Evolutionary conservation across 768 basidiomycete species (phyloP).

Genomic region (Mrakia hoshinonis): DNA sequence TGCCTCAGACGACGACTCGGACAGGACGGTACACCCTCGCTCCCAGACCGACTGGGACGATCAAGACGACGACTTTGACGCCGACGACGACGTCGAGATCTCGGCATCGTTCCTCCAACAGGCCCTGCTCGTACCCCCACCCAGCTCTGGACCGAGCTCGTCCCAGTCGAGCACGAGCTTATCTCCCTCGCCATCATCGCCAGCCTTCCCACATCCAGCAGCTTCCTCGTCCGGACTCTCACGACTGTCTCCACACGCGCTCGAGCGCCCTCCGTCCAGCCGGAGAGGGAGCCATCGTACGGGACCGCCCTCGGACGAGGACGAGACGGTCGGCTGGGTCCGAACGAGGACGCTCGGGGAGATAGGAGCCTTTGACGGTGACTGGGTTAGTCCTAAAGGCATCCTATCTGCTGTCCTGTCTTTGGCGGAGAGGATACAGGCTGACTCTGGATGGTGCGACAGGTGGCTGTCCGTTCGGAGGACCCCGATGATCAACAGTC

Average conservation of each 20-base stretch:
- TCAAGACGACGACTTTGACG: slow-evolving; percentile 5
- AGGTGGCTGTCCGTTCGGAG: slow-evolving; percentile 16
- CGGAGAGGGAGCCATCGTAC: not conserved
- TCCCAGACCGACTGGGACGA: not conserved
- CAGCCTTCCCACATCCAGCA: not conserved
- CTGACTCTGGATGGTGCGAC: not conserved
- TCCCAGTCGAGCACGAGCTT: not conserved
- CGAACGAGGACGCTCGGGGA: slow-evolving; percentile 56
- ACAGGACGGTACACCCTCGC: not conserved
- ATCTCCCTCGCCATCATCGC: not conserved
- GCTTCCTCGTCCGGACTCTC: not conserved
- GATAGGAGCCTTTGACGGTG: slow-evolving; percentile 60
- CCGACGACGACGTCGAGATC: slow-evolving; percentile 27
- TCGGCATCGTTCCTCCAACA: slow-evolving; percentile 28
- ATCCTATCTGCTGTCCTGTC: slow-evolving; percentile 48
- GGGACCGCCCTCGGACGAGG: slow-evolving; percentile 32
- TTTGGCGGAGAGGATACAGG: slow-evolving; percentile 32
- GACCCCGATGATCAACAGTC: not conserved
- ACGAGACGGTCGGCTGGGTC: slow-evolving; percentile 56
- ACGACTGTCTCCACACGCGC: not conserved
- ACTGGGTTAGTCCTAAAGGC: slow-evolving; percentile 56
- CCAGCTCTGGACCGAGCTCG: not conserved
- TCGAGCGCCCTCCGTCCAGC: not conserved
- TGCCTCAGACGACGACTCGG: not conserved
- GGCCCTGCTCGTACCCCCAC: slow-evolving; percentile 19